Percentiles rank a stretch among this genome's conserved stretches.
Evolutionary conservation across 495 filamentous ascomycete species (phyloP).

Genomic region (Tetracladium marchalianum): DNA sequence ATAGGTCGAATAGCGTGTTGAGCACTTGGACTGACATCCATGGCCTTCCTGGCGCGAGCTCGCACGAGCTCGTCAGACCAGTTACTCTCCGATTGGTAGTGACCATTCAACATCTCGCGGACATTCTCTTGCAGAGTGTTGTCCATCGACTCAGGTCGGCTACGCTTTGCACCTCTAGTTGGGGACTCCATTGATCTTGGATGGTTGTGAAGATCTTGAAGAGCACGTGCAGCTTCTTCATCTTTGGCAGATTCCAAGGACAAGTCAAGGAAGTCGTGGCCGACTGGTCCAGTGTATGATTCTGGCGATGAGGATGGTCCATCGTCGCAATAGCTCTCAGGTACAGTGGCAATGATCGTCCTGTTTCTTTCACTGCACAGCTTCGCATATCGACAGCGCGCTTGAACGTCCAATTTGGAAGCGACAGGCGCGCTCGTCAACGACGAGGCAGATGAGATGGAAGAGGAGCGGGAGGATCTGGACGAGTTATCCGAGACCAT

Average conservation of each 20-base stretch:
- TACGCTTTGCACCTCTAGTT: constrained; percentile 50
- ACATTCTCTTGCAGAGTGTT: constrained; percentile 62
- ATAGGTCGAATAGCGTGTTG: constrained; percentile 28
- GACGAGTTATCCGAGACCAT: constrained; percentile 75
- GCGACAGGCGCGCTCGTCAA: constrained; percentile 51
- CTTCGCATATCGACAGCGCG: constrained; percentile 73
- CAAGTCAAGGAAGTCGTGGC: constrained; percentile 43
- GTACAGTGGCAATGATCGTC: constrained; percentile 39
- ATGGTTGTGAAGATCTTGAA: constrained; percentile 50
- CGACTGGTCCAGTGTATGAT: constrained; percentile 42
- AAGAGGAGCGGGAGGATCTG: constrained; percentile 62
- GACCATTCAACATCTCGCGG: constrained; percentile 43
- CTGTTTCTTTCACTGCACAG: constrained; percentile 41
- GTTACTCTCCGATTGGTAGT: constrained; percentile 19
- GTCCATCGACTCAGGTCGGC: constrained; percentile 59
- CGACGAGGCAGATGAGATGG: constrained; percentile 62
- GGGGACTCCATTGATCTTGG: constrained; percentile 19
- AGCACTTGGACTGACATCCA: constrained; percentile 14
- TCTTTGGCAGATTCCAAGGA: constrained; percentile 36
- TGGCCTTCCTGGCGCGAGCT: constrained; percentile 2
- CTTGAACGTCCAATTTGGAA: constrained; percentile 67
- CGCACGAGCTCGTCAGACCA: constrained; percentile 29
- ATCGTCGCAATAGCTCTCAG: constrained; percentile 43
- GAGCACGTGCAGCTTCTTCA: constrained; percentile 46
- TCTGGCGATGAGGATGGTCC: constrained; percentile 52